Evolutionary conservation across 176 grass and related monocot species (phyloP).

Genomic region (Oryza meyeriana): DNA sequence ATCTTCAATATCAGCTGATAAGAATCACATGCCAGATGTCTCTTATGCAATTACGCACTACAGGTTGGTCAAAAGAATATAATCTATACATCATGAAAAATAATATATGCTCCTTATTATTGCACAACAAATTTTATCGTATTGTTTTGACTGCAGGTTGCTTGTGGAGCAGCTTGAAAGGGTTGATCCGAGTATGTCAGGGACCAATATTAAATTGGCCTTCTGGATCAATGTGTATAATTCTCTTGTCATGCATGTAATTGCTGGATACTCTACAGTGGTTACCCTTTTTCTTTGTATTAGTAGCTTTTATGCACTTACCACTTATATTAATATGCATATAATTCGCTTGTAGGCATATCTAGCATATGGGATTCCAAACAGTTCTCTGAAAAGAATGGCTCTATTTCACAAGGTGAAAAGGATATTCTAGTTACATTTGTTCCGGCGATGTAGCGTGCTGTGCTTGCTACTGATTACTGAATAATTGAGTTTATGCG

Average conservation of each 20-base stretch:
- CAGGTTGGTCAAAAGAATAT: constrained; percentile 53
- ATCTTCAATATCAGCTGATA: constrained; percentile 59
- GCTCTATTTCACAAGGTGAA: constrained; percentile 86
- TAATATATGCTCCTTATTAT: background rate
- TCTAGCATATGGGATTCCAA: constrained; percentile 76
- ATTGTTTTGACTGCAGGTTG: constrained; percentile 43
- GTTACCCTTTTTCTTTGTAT: background rate
- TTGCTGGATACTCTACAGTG: background rate
- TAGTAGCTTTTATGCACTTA: background rate
- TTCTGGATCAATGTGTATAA: constrained; percentile 99
- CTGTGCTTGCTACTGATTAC: background rate
- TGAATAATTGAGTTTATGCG: background rate
- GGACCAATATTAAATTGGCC: constrained; percentile 62
- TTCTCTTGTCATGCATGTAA: constrained; percentile 98
- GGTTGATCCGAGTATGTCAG: constrained; percentile 72
- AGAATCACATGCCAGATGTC: constrained; percentile 58
- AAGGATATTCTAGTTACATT: background rate
- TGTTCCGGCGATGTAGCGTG: constrained; percentile 14
- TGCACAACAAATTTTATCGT: constrained; percentile 5
- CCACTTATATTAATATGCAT: background rate
- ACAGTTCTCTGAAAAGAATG: constrained; percentile 81
- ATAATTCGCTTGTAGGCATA: constrained; percentile 62
- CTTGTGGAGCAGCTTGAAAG: constrained; percentile 95
- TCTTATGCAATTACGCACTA: constrained; percentile 74
- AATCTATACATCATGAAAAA: background rate